These are phyloP conservation scores for Echria macrotheca DNA, from an alignment of 495 filamentous ascomycete genomes.

Conservation along the genomic window DNA sequence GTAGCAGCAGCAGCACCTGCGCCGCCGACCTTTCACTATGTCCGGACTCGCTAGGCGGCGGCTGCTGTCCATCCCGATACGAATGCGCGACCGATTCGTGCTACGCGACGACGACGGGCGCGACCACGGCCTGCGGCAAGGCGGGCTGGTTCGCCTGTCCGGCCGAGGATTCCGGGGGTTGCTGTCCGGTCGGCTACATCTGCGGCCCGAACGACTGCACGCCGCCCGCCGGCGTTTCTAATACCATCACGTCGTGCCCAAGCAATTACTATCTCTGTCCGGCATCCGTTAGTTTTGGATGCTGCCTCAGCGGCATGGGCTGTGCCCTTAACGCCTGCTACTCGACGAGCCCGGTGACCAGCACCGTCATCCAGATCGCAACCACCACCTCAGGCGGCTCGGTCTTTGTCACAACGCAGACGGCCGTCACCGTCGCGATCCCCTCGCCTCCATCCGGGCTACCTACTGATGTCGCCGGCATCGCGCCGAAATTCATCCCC, in stretches of 20 bases:
- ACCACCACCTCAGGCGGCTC: constrained; percentile 30
- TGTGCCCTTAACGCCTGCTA: constrained; percentile 38
- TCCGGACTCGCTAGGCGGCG: constrained; percentile 31
- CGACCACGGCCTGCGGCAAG: constrained; percentile 31
- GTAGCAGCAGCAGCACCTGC: constrained; percentile 23
- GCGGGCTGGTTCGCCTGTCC: constrained; percentile 30
- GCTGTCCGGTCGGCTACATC: constrained; percentile 32
- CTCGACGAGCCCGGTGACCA: constrained; percentile 27
- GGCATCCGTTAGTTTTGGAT: constrained; percentile 33
- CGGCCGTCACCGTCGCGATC: constrained; percentile 23
- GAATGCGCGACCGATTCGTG: constrained; percentile 39
- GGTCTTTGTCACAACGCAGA: constrained; percentile 25
- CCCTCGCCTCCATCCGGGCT: constrained; percentile 20
- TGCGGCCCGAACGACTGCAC: constrained; percentile 28
- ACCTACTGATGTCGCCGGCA: constrained; percentile 4
- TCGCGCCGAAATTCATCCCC: constrained; percentile 33
- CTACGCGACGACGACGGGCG: constrained; percentile 36
- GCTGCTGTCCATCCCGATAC: constrained; percentile 40
- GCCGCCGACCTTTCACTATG: constrained; percentile 29
- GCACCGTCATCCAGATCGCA: constrained; percentile 25
- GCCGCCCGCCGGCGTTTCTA: constrained; percentile 24
- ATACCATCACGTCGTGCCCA: constrained; percentile 24
- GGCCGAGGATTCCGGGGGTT: constrained; percentile 22
- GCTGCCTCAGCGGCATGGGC: constrained; percentile 34
- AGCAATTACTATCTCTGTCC: constrained; percentile 34